These are phyloP conservation scores for Gastrolobium villosum DNA, from an alignment of 306 rosid genomes.

Conservation along the genomic window DNA sequence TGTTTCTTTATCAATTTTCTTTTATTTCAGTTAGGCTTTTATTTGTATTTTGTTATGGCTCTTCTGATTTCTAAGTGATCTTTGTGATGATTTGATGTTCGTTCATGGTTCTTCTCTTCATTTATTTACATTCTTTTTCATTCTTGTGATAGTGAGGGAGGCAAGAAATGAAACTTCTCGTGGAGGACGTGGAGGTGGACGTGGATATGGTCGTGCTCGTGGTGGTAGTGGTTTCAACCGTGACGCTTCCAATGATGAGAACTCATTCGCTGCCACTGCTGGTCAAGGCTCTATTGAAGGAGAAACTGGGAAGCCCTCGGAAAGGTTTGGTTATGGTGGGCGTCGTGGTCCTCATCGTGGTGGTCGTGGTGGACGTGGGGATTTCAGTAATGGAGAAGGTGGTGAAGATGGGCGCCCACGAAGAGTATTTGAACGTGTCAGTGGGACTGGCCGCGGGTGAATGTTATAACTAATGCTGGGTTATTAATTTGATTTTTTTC, in stretches of 20 bases:
- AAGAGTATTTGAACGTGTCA: conserved; percentile 71
- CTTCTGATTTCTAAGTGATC: background rate
- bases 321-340: conserved; percentile 67
- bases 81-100: background rate
- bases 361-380: conserved; percentile 76
- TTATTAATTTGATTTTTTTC: background rate
- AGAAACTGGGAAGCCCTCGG: conserved; percentile 54
- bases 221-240: conserved; percentile 48
- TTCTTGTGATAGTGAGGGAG: conserved; percentile 67
- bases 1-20: background rate
- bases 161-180: conserved; percentile 65
- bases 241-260: conserved; percentile 55
- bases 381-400: conserved; percentile 64
- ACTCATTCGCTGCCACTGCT: conserved; percentile 46
- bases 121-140: background rate
- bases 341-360: conserved; percentile 72
- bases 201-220: conserved; percentile 53
- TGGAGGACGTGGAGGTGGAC: conserved; percentile 62
- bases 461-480: background rate
- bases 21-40: background rate
- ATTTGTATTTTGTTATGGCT: background rate
- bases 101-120: background rate
- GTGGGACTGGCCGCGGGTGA: conserved; percentile 84
- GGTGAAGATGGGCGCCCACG: conserved; percentile 70
- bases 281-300: conserved; percentile 64